A percentile compares a stretch with the other conserved stretches of the same genome.
Evolutionary conservation across 768 basidiomycete species (phyloP).

Genomic region (Arthromyces matolae): DNA sequence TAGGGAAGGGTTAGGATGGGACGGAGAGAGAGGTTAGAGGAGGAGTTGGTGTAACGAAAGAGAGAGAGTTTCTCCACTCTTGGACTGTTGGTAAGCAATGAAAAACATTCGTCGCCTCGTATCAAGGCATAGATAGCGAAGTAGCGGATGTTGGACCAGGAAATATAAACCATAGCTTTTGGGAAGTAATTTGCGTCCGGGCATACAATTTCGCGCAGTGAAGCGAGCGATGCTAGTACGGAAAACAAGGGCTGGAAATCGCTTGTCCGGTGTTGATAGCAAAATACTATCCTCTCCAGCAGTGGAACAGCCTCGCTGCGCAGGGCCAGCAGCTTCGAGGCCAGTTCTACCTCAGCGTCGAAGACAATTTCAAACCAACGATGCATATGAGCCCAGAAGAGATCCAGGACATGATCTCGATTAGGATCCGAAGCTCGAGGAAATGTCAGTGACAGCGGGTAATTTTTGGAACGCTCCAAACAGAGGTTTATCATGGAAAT

Average conservation of each 20-base stretch:
- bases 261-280: background rate
- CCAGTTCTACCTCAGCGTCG: background rate
- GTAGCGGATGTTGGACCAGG: background rate
- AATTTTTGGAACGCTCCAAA: background rate
- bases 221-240: background rate
- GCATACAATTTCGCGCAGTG: background rate
- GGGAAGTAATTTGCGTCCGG: background rate
- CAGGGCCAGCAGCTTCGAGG: background rate
- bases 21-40: background rate
- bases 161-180: background rate
- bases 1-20: background rate
- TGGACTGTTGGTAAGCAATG: background rate
- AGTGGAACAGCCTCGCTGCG: background rate
- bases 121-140: background rate
- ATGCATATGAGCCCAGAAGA: background rate
- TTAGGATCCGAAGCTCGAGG: background rate
- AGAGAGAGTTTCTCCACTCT: background rate
- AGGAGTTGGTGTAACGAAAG: background rate
- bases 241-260: background rate
- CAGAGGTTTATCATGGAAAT: background rate
- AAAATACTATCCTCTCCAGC: background rate
- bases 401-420: background rate
- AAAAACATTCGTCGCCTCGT: background rate
- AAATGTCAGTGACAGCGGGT: background rate
- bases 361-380: too few relatives aligned